These are phyloP conservation scores for Clitoria ternatea DNA, from an alignment of 306 rosid species.

Conservation along the genomic window DNA sequence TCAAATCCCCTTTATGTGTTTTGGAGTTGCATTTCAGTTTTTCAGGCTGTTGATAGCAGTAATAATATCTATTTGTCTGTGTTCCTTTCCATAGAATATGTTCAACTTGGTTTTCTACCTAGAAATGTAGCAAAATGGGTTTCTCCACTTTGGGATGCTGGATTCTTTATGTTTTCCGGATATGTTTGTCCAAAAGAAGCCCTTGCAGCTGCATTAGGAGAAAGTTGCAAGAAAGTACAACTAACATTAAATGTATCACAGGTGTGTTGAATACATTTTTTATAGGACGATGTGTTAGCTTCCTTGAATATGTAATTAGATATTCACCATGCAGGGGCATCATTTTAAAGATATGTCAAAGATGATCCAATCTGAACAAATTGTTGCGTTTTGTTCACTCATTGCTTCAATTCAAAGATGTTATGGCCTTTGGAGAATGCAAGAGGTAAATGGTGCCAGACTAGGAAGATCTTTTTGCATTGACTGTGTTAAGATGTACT, in stretches of 20 bases:
- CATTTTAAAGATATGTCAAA: slow-evolving; percentile 50
- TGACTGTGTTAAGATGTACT: neutral
- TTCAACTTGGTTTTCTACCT: slow-evolving; percentile 78
- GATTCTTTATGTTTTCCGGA: slow-evolving; percentile 64
- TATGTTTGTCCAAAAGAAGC: slow-evolving; percentile 65
- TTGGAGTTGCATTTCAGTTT: slow-evolving; percentile 14
- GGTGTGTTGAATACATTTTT: slow-evolving; percentile 39
- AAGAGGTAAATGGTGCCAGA: slow-evolving; percentile 52
- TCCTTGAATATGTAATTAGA: slow-evolving; percentile 13
- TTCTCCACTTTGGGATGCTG: slow-evolving; percentile 82
- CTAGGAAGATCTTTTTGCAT: slow-evolving; percentile 16
- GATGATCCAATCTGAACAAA: slow-evolving; percentile 51
- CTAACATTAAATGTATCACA: slow-evolving; percentile 50
- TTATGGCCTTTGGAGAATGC: slow-evolving; percentile 66
- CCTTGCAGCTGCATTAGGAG: slow-evolving; percentile 65
- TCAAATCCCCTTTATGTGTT: slow-evolving; percentile 7
- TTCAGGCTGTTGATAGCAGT: slow-evolving; percentile 17
- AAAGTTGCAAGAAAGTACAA: slow-evolving; percentile 46
- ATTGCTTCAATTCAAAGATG: slow-evolving; percentile 65
- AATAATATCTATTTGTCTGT: slow-evolving; percentile 13
- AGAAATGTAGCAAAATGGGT: slow-evolving; percentile 74
- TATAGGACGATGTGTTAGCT: slow-evolving; percentile 13
- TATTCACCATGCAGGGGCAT: slow-evolving; percentile 50
- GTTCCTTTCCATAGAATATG: slow-evolving; percentile 37
- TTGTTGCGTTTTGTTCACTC: slow-evolving; percentile 52